Percentiles rank a stretch among this genome's conserved stretches.
These are phyloP conservation scores for Yamagishiella unicocca DNA, from an alignment of 139 green algal genomes.

Conservation along the genomic window DNA sequence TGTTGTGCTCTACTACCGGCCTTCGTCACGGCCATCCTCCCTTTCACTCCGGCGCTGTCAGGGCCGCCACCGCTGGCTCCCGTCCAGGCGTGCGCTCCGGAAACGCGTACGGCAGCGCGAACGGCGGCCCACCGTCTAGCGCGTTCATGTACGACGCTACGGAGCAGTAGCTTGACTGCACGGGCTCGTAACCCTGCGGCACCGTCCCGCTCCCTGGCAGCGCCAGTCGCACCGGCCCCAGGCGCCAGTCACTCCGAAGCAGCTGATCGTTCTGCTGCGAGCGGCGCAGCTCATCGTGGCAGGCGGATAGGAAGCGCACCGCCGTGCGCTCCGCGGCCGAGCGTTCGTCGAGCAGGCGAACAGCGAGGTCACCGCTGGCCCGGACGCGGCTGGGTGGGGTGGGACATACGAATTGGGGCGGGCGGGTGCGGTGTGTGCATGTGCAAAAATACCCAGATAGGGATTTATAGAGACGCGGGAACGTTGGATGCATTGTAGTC, in stretches of 20 bases:
- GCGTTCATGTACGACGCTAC: constrained; percentile 28
- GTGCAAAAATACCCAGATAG: too few species aligned
- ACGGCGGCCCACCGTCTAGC: constrained; percentile 18
- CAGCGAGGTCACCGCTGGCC: background rate
- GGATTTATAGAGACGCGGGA: too few species aligned
- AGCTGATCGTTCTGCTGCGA: constrained; percentile 51
- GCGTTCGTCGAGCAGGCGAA: constrained; percentile 36
- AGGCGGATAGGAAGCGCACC: constrained; percentile 25
- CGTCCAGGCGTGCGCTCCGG: background rate
- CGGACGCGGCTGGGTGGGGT: constrained; percentile 9
- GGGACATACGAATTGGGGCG: too few species aligned
- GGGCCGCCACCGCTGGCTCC: background rate
- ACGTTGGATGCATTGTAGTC: too few species aligned
- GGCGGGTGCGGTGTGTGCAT: too few species aligned
- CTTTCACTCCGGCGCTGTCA: background rate
- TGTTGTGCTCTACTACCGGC: too few species aligned
- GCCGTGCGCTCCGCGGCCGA: constrained; percentile 11
- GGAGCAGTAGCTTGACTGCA: constrained; percentile 35
- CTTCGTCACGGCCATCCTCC: too few species aligned
- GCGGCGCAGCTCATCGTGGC: constrained; percentile 45
- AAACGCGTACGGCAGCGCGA: background rate
- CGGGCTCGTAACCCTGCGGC: constrained; percentile 42
- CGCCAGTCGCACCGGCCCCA: constrained; percentile 61
- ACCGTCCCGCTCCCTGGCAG: constrained; percentile 46
- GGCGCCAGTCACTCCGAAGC: constrained; percentile 63